Base-by-base conservation (phyloP, 192 early-diverging fungal species). In the Umbelopsis ramanniana region DNA sequence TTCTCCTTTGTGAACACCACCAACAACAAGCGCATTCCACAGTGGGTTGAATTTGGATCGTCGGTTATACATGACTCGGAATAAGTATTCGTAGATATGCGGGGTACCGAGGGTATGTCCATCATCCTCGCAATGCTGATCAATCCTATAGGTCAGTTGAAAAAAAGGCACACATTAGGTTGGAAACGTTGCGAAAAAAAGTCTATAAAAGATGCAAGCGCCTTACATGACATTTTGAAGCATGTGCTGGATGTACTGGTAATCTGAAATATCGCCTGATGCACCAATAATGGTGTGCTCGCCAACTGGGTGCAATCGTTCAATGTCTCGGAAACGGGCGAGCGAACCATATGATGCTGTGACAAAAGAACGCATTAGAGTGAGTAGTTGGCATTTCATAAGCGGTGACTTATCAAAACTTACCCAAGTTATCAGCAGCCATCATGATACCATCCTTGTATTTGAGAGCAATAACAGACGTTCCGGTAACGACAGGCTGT, bases 401-500 rank as follows among this genome's bases (percentile, higher is more conserved):
- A 11, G 24, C 21, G 43, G 14, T 71, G 19, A 8, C 0, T 2
- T 12, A 48, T 38, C 6, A 70, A 21, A 70, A 53, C 70, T 68
- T 79, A 93, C 90, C 89, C 60, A 99, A 84, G 75, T 90, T 95
- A 79, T 99, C 97, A 14, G 95, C 93, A 8, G 95, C 95, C 81
- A 99, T 87, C 92, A 99, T 97, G 45, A 99, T 87, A 67, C 97
- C 97, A 72, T 96, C 96, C 79, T 95, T 97, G 89, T 93, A 99
- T 84, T 94, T 93, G 78, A 99, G 85, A 50, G 89, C 97, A 47
- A 99, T 75, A 35, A 98, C 93, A 45, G 96, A 97, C 10, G 95
- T 96, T 74, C 96, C 96, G 19, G 94, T 97, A 19, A 99, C 92
- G 40, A 95, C 85, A 22, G 97, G 97, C 74, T 83, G 77, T 78